Percentiles rank a stretch among this genome's conserved stretches.
Conservation (phyloP, 257 asterid genomes). For the Echites panduratus region DNA sequence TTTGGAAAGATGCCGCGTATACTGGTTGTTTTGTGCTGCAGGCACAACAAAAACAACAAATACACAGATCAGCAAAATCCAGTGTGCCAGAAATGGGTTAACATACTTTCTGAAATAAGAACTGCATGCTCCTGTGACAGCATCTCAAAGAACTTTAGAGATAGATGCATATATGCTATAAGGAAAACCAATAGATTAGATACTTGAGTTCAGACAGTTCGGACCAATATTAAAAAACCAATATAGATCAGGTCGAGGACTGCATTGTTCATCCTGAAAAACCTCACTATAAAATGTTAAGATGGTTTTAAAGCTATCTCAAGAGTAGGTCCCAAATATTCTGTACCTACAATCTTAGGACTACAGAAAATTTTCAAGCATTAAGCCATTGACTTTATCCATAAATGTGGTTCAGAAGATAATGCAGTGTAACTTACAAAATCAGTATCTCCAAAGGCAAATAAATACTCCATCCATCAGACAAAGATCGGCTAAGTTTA, state of each 20-base stretch:
- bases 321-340: background rate
- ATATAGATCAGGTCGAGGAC: background rate
- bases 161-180: background rate
- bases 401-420: background rate
- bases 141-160: background rate
- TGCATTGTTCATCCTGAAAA: background rate
- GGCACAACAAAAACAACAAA: slow-evolving; percentile 11
- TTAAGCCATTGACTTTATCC: background rate
- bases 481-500: too few species aligned
- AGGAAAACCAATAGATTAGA: background rate
- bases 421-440: background rate
- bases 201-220: too few species aligned
- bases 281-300: background rate
- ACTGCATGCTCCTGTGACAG: background rate
- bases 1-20: slow-evolving; percentile 88
- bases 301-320: background rate
- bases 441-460: background rate
- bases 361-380: background rate
- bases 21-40: slow-evolving; percentile 77
- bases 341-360: background rate
- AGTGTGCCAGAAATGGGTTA: background rate
- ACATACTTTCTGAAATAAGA: background rate
- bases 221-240: too few species aligned
- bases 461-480: too few species aligned
- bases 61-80: background rate